Evolutionary conservation across 192 early-diverging fungal species (phyloP).

Genomic region (Rhizophagus sp.): DNA sequence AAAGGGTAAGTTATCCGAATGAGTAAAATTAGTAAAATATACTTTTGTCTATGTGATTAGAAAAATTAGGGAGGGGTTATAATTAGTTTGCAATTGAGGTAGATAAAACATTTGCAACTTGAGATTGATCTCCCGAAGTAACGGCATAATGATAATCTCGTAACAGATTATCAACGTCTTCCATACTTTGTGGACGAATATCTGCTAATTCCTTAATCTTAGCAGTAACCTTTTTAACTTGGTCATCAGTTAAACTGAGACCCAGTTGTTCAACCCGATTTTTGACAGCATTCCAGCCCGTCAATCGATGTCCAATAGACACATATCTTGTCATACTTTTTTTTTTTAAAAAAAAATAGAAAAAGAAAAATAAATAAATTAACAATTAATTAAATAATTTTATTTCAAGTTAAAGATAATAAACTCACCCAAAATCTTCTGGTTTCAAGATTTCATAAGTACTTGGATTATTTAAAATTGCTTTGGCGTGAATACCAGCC

Average conservation of each 20-base stretch:
- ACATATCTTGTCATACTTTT: slow-evolving; percentile 90
- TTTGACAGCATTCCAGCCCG: slow-evolving; percentile 99
- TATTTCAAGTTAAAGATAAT: neutral
- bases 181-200: slow-evolving; percentile 87
- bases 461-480: slow-evolving; percentile 97
- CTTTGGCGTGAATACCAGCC: slow-evolving; percentile 99
- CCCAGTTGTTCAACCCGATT: slow-evolving; percentile 94
- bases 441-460: slow-evolving; percentile 99
- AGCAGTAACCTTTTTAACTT: slow-evolving; percentile 88
- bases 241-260: slow-evolving; percentile 79
- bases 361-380: neutral
- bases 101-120: slow-evolving; percentile 39
- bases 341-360: too few species aligned
- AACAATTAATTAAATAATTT: neutral
- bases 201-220: slow-evolving; percentile 97
- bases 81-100: neutral
- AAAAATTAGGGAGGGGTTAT: neutral
- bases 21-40: neutral
- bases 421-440: slow-evolving; percentile 83
- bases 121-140: slow-evolving; percentile 52
- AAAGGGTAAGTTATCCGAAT: too few species aligned
- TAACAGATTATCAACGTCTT: slow-evolving; percentile 88
- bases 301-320: slow-evolving; percentile 94
- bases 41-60: neutral
- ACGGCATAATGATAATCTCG: slow-evolving; percentile 75